Evolutionary conservation across 805 yeast species (phyloP).

Genomic region (Nakazawaea siamensis): DNA sequence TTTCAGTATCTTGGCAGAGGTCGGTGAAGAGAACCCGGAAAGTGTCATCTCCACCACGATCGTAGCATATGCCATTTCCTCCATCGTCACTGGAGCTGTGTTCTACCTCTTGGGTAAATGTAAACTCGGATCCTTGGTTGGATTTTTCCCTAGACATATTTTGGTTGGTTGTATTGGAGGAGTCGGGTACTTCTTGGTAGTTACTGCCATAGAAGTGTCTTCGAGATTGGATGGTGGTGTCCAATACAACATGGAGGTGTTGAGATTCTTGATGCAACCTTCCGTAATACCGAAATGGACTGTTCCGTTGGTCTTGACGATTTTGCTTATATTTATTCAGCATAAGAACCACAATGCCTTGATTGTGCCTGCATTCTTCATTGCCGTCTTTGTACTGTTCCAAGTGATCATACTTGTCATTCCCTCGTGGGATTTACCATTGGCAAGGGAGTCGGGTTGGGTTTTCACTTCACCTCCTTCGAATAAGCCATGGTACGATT

Average conservation of each 20-base stretch:
- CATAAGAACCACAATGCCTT: conserved; percentile 53
- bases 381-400: conserved; percentile 57
- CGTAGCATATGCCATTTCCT: conserved; percentile 73
- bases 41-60: conserved; percentile 79
- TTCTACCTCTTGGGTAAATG: conserved; percentile 74
- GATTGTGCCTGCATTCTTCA: conserved; percentile 75
- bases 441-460: conserved; percentile 75
- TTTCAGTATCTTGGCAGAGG: conserved; percentile 45
- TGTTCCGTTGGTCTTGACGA: conserved; percentile 59
- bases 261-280: conserved; percentile 36
- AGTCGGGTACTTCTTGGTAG: conserved; percentile 86
- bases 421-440: conserved; percentile 55
- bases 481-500: conserved; percentile 83
- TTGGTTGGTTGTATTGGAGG: conserved; percentile 98
- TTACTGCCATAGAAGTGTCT: conserved; percentile 90
- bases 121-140: conserved; percentile 77
- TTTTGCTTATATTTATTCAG: conserved; percentile 52
- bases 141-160: conserved; percentile 94
- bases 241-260: conserved; percentile 51
- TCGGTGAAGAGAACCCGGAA: conserved; percentile 39
- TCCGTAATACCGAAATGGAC: conserved; percentile 54
- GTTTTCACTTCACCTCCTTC: conserved; percentile 61
- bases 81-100: conserved; percentile 79
- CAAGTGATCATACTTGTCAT: conserved; percentile 59
- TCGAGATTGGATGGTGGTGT: conserved; percentile 72